Evolutionary conservation across 352 stramenopile genomes (phyloP), one percentile per base, ranked within the genome.

Genomic region (Globisporangium canariense): DNA sequence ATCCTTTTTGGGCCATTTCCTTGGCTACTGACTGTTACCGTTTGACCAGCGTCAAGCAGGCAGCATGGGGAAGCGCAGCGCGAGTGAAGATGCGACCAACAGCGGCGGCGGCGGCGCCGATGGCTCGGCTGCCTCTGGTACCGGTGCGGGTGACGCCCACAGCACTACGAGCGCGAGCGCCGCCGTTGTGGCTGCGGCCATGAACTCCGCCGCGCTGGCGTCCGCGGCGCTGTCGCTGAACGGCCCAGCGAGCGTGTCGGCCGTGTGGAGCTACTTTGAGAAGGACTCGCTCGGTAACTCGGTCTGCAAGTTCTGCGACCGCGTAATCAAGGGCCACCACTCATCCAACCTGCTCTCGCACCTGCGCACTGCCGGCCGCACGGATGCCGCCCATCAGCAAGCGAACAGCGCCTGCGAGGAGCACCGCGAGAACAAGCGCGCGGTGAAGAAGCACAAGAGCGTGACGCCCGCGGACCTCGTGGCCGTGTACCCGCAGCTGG

Each of bases 251-350:
- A 91, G 81, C 64, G 75, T 91, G 20, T 91, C 82, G 14, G 85
- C 85, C 16, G 85, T 93, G n/a, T 93, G 85, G 85, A 79, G 76
- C 30, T 93, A 91, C 69, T 93, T 93, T 62, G 78, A 89, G 45
- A 91, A 91, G 69, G 81, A 91, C 62, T 56, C 81, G 63, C 68
- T 73, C 36, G 83, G 83, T 65, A 91, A 93, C 72, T 90, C 85
- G 20, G 65, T 91, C 47, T 93, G 85, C 74, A 93, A 93, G 71
- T 91, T 93, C 70, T 93, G 85, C 67, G 75, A 87, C 47, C 82
- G 83, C 50, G 81, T 93, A 69, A 91, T 93, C 70, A 93, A 93
- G 69, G 85, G 85, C 53, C 82, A 93, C 75, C 85, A 93, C 69
- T 91, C 82, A 68, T 90, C 79, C 63, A 93, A 93, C 60, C 67